Conservation (phyloP, 345 rosid species). For the Eucalyptus sp. region DNA sequence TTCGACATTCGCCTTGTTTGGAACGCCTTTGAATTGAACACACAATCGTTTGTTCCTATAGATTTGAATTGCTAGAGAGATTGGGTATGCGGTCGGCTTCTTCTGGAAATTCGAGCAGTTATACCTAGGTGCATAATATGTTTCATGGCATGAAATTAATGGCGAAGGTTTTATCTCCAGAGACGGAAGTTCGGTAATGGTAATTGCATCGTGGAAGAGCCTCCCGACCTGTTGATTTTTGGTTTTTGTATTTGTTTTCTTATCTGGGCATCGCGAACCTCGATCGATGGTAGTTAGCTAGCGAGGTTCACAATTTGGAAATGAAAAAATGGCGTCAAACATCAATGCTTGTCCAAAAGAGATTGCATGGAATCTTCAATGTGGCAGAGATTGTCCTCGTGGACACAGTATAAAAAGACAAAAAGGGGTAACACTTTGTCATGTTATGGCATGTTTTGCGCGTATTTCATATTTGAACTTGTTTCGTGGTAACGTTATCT, state of each 20-base stretch:
- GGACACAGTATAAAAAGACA: background rate
- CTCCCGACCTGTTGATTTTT: background rate
- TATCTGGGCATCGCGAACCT: background rate
- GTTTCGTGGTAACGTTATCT: background rate
- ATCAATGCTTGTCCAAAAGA: background rate
- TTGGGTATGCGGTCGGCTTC: background rate
- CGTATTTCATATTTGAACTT: background rate
- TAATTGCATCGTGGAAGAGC: too few relatives aligned
- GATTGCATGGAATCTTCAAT: background rate
- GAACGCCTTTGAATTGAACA: background rate
- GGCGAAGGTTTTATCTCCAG: background rate
- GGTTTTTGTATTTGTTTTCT: background rate
- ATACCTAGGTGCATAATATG: rapidly evolving
- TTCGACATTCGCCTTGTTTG: background rate
- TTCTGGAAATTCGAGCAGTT: rapidly evolving
- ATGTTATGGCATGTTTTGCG: background rate
- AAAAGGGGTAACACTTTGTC: background rate
- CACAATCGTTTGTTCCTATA: rapidly evolving
- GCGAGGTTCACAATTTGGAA: background rate
- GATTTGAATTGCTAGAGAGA: background rate
- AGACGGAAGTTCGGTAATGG: too few relatives aligned
- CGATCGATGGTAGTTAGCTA: background rate
- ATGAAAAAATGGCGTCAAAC: background rate
- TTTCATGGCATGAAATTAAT: background rate
- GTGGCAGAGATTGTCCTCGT: background rate